A percentile compares a stretch with the other conserved stretches of the same genome.
Evolutionary conservation across 2,329 filamentous ascomycete species (phyloP).

Genomic region (Arthroderma sp.): DNA sequence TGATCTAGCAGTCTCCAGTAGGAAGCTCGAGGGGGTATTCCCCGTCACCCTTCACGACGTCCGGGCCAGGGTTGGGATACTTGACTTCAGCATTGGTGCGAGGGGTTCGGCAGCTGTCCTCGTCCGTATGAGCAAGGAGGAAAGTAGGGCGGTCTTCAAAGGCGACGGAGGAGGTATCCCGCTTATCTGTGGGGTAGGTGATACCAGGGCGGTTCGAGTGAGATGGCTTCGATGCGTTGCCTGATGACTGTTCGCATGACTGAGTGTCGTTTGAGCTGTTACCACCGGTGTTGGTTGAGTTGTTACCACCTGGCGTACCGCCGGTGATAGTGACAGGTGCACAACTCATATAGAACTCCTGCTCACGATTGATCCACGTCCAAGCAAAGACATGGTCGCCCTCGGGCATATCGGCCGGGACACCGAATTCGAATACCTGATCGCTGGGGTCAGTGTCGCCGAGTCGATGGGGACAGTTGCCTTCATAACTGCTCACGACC

Average conservation of each 20-base stretch:
- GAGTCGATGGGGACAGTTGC: constrained; percentile 34
- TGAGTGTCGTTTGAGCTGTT: too few species aligned
- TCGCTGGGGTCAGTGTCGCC: constrained; percentile 21
- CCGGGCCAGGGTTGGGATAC: constrained; percentile 31
- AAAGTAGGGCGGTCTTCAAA: constrained; percentile 14
- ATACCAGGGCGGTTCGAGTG: background rate
- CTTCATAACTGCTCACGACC: constrained; percentile 34
- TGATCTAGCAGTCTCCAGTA: background rate
- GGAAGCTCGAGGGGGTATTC: constrained; percentile 32
- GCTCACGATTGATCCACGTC: constrained; percentile 38
- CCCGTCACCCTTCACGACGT: constrained; percentile 32
- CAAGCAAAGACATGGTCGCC: constrained; percentile 33
- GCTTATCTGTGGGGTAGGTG: background rate
- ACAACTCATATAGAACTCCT: constrained; percentile 35
- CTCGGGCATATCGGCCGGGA: constrained; percentile 30
- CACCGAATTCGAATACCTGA: constrained; percentile 34
- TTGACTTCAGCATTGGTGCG: constrained; percentile 28
- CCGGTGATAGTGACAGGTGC: constrained; percentile 31
- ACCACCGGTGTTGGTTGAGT: background rate
- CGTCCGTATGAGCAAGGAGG: constrained; percentile 17
- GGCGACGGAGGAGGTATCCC: constrained; percentile 9
- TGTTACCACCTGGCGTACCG: background rate
- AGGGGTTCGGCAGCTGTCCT: constrained; percentile 21
- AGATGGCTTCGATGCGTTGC: background rate
- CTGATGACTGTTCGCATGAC: background rate